Evolutionary conservation across 2,329 filamentous ascomycete species (phyloP).

Genomic region (Nigrograna mackinnonii): DNA sequence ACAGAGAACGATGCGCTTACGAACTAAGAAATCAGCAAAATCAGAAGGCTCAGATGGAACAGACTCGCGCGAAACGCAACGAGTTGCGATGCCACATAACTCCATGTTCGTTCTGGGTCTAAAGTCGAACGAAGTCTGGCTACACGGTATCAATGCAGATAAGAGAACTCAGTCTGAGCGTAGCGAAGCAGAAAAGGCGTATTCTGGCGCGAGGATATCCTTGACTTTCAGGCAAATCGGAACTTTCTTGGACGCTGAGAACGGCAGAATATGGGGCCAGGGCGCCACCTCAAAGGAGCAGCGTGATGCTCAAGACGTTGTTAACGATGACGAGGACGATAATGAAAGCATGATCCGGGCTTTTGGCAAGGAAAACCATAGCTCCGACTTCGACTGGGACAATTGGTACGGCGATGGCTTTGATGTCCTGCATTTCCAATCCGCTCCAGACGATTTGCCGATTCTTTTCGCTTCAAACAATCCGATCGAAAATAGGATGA

Average conservation of each 20-base stretch:
- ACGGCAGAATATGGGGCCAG: constrained; percentile 83
- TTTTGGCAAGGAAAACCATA: constrained; percentile 84
- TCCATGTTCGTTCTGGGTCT: constrained; percentile 84
- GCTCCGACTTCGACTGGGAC: constrained; percentile 73
- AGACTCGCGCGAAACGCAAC: constrained; percentile 59
- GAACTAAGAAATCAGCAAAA: constrained; percentile 68
- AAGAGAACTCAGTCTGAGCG: constrained; percentile 74
- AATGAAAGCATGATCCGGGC: constrained; percentile 72
- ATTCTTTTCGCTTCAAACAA: constrained; percentile 43
- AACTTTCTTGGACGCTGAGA: constrained; percentile 74
- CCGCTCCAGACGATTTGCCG: constrained; percentile 32
- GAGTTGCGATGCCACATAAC: constrained; percentile 80
- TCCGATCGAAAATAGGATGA: constrained; percentile 29
- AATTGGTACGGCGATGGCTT: constrained; percentile 77
- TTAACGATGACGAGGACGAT: constrained; percentile 70
- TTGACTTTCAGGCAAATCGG: constrained; percentile 89
- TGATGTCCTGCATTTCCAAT: constrained; percentile 71
- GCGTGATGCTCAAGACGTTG: constrained; percentile 62
- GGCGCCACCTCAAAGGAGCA: constrained; percentile 74
- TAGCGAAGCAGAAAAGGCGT: constrained; percentile 70
- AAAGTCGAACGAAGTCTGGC: constrained; percentile 80
- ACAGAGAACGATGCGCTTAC: constrained; percentile 84
- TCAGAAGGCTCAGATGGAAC: constrained; percentile 29
- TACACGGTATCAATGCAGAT: constrained; percentile 90
- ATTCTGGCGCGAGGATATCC: constrained; percentile 78